Base-by-base conservation (phyloP, 2,329 filamentous ascomycete genomes). In the Cadophora sp. region DNA sequence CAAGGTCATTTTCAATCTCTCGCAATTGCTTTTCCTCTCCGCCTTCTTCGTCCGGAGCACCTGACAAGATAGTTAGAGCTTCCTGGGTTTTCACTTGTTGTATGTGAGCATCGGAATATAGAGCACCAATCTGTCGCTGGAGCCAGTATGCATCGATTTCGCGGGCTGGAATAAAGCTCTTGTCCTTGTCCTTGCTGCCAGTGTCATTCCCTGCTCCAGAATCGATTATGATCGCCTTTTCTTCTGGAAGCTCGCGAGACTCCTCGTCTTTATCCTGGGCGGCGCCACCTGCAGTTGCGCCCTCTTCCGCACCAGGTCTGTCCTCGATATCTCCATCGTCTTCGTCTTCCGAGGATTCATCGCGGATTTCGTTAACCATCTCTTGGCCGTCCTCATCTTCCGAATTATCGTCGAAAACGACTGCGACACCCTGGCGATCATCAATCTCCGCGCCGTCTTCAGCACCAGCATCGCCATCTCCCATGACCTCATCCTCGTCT, bases 121-220 rank as follows among this genome's bases (percentile, higher is more conserved):
- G 84, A 48, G 87, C 84, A 65, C 95, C 95, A 62, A 99, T 94
- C 76, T 97, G 92, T 71, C 96, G 87, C 79, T 98, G 96, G 67
- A 99, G 80, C 96, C 96, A 99, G 81, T 95, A 99, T 11, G 95
- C 95, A 79, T 99, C 96, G 70, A 99, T 97, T 66, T 97, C 94
- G 71, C 95, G 89, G 59, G 93, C 93, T 20, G 92, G 84, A 65
- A 99, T 87, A 30, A 86, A 82, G 59, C 89, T 87, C 66, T 87
- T 86, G 62, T 87, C 84, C 55, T 85, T 78, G 30, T 85, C 76
- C 59, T 79, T 79, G 48, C 75, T 80, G 74, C 82, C 83, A 62
- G 80, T 76, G 74, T 78, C 83, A 43, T 81, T 80, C 65, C 80
- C 80, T 39, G 85, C 78, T 9, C 84, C 89, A 48, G 89, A 89